These are phyloP conservation scores for Fusarium sp. DNA, from an alignment of 2,329 filamentous ascomycete species.

Conservation along the genomic window DNA sequence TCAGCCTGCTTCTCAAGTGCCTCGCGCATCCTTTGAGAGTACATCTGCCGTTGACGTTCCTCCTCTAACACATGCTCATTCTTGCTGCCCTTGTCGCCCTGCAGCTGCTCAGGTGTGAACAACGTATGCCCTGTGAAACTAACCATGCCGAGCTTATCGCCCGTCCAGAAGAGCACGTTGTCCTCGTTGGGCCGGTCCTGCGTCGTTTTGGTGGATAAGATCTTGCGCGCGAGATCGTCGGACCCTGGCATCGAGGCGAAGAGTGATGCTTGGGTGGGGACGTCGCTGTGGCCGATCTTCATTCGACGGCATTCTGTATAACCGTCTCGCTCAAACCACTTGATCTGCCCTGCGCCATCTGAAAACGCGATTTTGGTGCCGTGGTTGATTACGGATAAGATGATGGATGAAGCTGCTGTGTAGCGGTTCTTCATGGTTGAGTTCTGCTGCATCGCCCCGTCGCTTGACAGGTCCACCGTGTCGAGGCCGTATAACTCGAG, in stretches of 20 bases:
- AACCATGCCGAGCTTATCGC: slow-evolving; percentile 82
- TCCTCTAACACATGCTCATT: slow-evolving; percentile 57
- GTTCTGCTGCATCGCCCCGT: slow-evolving; percentile 52
- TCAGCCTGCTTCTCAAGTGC: slow-evolving; percentile 83
- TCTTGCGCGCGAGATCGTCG: slow-evolving; percentile 83
- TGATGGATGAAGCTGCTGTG: slow-evolving; percentile 81
- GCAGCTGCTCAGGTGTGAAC: slow-evolving; percentile 65
- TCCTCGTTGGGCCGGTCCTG: slow-evolving; percentile 63
- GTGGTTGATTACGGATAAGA: slow-evolving; percentile 84
- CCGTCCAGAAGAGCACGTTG: slow-evolving; percentile 88
- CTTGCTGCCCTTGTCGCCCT: slow-evolving; percentile 61
- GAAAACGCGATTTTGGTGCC: slow-evolving; percentile 85
- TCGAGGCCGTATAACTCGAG: slow-evolving; percentile 84
- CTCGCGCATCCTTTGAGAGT: slow-evolving; percentile 77
- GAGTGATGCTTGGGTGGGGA: slow-evolving; percentile 59
- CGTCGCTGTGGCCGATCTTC: slow-evolving; percentile 67
- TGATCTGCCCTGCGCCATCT: slow-evolving; percentile 85
- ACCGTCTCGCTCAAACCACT: slow-evolving; percentile 92
- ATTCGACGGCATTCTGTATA: slow-evolving; percentile 68
- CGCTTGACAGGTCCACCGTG: slow-evolving; percentile 47
- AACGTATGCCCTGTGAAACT: slow-evolving; percentile 67
- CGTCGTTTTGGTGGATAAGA: slow-evolving; percentile 71
- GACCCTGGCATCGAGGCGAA: slow-evolving; percentile 65
- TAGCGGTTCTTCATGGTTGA: slow-evolving; percentile 81
- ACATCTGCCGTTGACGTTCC: slow-evolving; percentile 69